Evolutionary conservation across 371 early-diverging fungal species (phyloP).

Genomic region (Circinella umbellata): DNA sequence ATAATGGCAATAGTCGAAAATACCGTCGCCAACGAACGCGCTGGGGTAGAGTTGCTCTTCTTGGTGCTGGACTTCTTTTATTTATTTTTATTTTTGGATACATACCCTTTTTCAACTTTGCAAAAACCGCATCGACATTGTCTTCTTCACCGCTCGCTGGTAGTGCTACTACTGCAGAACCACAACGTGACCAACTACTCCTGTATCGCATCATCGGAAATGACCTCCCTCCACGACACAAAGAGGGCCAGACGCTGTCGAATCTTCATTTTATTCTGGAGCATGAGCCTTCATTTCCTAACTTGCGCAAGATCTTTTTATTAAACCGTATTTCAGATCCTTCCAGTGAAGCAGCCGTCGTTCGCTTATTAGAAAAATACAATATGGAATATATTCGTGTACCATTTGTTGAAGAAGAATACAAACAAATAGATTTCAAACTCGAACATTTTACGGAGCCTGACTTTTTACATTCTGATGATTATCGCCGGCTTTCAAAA

Average conservation of each 20-base stretch:
- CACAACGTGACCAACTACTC: constrained; percentile 55
- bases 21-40: constrained; percentile 22
- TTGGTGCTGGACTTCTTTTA: constrained; percentile 19
- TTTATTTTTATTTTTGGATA: constrained; percentile 22
- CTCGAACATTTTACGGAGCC: constrained; percentile 70
- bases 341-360: constrained; percentile 61
- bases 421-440: constrained; percentile 63
- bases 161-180: not conserved
- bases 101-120: constrained; percentile 30
- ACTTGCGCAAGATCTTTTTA: constrained; percentile 68
- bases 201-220: constrained; percentile 76
- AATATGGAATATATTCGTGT: constrained; percentile 63
- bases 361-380: constrained; percentile 57
- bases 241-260: constrained; percentile 68
- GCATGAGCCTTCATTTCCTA: constrained; percentile 66
- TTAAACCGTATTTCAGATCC: constrained; percentile 71
- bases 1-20: constrained; percentile 4
- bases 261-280: constrained; percentile 72
- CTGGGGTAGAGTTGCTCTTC: constrained; percentile 17
- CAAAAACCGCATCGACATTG: constrained; percentile 1
- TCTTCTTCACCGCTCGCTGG: constrained; percentile 1
- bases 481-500: constrained; percentile 64
- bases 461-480: constrained; percentile 70
- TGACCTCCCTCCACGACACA: constrained; percentile 74
- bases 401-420: constrained; percentile 64